phyloP scores from a whole-genome alignment of 305 asterid species.

The Fraxinus angustifolia region DNA sequence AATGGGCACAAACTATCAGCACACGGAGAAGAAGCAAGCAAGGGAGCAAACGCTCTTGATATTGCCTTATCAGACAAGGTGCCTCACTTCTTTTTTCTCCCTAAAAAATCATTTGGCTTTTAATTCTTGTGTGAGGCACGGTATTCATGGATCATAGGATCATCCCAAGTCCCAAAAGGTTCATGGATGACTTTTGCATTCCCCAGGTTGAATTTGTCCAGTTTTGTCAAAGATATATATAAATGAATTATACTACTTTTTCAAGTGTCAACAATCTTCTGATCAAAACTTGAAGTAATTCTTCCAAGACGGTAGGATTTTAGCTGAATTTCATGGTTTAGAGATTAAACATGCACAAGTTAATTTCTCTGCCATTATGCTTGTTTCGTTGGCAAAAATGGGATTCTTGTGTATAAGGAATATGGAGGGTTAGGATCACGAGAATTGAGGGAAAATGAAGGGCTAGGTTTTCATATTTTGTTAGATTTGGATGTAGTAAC shows the following conservation, averaged over 20 bases:
- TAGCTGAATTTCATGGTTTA: neutral
- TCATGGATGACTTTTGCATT: neutral
- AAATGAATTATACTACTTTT: neutral
- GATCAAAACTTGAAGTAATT: neutral
- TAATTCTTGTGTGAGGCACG: neutral
- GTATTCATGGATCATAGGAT: neutral
- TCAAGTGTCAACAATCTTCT: neutral
- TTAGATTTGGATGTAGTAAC: neutral
- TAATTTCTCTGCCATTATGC: neutral
- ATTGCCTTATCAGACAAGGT: constrained; percentile 54
- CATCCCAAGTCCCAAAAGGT: neutral
- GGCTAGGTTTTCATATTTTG: neutral
- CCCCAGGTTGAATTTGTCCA: neutral
- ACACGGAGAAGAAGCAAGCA: constrained; percentile 42
- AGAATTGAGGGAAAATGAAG: neutral
- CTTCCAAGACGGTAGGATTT: neutral
- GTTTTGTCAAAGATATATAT: neutral
- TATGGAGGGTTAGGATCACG: neutral
- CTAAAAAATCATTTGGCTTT: neutral
- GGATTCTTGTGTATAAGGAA: neutral
- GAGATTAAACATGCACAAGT: neutral
- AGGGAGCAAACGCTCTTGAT: constrained; percentile 38
- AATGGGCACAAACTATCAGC: constrained; percentile 27
- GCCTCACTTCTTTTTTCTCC: neutral
- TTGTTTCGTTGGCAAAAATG: neutral